Base-by-base conservation (phyloP, 345 rosid genomes). In the Citrus sp. region DNA sequence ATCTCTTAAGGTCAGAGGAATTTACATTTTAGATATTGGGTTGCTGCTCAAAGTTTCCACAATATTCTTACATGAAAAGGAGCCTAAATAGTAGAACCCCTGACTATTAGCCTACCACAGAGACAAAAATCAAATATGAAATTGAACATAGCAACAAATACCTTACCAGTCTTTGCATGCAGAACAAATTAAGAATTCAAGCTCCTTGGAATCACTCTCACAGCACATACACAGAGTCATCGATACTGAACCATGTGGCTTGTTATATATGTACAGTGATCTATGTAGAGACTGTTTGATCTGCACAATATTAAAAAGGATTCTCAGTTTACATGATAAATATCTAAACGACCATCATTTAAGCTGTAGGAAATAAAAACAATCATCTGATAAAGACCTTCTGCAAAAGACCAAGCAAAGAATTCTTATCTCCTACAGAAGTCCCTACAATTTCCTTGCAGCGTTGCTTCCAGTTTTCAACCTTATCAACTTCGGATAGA, bases 81-180 rank as follows among this genome's bases (percentile, higher is more conserved):
- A 25, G 28, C 63, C 66, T n/a, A 12, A 9, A 37, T 55, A 34
- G 28, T 72, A 59, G 10, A 54, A 32, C 14, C 13, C 12, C 18
- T 37, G 40, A 37, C 55, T 42, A 25, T 4, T 60, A 21, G 24
- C 46, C 60, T 58, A 72, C 1, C 14, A 34, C 13, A 25, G 25
- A 25, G 32, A 38, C 37, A 25, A 54, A 64, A 75, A 18, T 18
- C 42, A 34, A 34, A 32, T 7, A 65, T 40, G 77, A 62, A 18
- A 74, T 25, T 61, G 13, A 70, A 46, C 79, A 67, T 59, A 65
- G 40, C 38, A 54, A 71, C 18, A 63, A 72, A 72, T 66, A 73
- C 76, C 87, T 88, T 89, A 92, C 97, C 92, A 51, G 87, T 89
- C 90, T 55, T 86, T 82, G 81, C 94, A 92, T 4, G 69, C 68